A percentile compares a stretch with the other conserved stretches of the same genome.
Evolutionary conservation across 768 basidiomycete species (phyloP).

Genomic region (Lentinula sp.): DNA sequence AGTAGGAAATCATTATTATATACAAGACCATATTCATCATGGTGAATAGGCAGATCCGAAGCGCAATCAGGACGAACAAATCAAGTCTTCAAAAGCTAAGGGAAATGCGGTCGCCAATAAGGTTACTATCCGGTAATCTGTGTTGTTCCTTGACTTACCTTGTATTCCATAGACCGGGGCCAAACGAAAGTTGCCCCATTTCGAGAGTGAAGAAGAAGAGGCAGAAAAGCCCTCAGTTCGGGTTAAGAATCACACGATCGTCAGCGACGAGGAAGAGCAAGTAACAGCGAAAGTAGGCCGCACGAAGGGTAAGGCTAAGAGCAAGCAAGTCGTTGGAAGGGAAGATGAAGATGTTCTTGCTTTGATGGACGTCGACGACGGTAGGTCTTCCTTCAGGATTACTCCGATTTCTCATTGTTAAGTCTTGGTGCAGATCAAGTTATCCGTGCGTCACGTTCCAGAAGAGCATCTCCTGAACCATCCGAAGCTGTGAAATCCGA

Average conservation of each 20-base stretch:
- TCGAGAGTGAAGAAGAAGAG: slow-evolving; percentile 24
- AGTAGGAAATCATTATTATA: background rate
- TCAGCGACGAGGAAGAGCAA: slow-evolving; percentile 60
- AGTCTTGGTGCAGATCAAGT: slow-evolving; percentile 22
- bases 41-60: background rate
- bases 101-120: background rate
- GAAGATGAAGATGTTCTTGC: slow-evolving; percentile 45
- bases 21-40: background rate
- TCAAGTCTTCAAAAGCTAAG: slow-evolving; percentile 1
- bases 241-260: slow-evolving; percentile 39
- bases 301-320: slow-evolving; percentile 24
- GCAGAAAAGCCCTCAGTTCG: slow-evolving; percentile 17
- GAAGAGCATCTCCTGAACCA: slow-evolving; percentile 17
- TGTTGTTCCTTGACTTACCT: background rate
- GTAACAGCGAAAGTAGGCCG: slow-evolving; percentile 19
- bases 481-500: slow-evolving; percentile 10
- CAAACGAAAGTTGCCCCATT: slow-evolving; percentile 40
- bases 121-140: background rate
- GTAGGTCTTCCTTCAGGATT: slow-evolving; percentile 22
- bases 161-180: slow-evolving; percentile 17
- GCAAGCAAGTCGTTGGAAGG: slow-evolving; percentile 25
- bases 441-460: slow-evolving; percentile 18
- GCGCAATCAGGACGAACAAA: slow-evolving; percentile 4
- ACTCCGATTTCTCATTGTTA: background rate
- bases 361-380: slow-evolving; percentile 78